Base-by-base conservation (phyloP, 306 rosid genomes). In the apple (Malus domestica) region DNA sequence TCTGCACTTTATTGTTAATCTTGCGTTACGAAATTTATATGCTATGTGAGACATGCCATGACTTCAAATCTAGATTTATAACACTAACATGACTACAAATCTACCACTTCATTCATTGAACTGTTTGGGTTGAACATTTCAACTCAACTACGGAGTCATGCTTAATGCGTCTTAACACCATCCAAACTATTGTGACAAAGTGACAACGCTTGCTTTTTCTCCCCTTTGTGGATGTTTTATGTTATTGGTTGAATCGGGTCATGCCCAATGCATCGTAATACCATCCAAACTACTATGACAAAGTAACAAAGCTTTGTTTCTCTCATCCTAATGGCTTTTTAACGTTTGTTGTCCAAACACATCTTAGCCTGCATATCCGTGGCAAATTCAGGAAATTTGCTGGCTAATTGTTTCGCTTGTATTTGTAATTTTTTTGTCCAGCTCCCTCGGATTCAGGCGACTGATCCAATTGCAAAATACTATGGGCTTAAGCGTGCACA, bases 401-500 rank as follows among this genome's bases (percentile, higher is more conserved):
- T 51, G 32, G 11, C 71, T 82, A 33, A 64, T 35, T 67, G 71
- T 52, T 19, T 63, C 0, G 32, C 6, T 0, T 54, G 27, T 62
- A 9, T 35, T 7, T 9, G 15, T 52, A 8, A n/a, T 11, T 4
- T 57, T 19, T 15, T 52, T 33, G 30, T 54, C 59, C 89, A 90
- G 98, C 90, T 92, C 60, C 97, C 97, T 10, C 93, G 96, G 74
- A 88, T 95, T 55, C 98, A 89, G 78, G 87, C 89, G 68, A 85
- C 89, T 0, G 98, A 92, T 80, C 98, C 98, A 8, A 72, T 95
- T 63, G 88, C 98, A 20, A 87, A 95, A 84, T 95, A 90, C 77
- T 92, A 88, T 11, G 97, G 97, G 54, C 87, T 95, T 79, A 90
- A 85, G 88, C 95, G 93, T n/a, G 98, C 93, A 59, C 96, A 94